Percentiles rank a stretch among this genome's conserved stretches.
phyloP scores from a whole-genome alignment of 1,284 basidiomycete genomes.

The Porodaedalea pini region DNA sequence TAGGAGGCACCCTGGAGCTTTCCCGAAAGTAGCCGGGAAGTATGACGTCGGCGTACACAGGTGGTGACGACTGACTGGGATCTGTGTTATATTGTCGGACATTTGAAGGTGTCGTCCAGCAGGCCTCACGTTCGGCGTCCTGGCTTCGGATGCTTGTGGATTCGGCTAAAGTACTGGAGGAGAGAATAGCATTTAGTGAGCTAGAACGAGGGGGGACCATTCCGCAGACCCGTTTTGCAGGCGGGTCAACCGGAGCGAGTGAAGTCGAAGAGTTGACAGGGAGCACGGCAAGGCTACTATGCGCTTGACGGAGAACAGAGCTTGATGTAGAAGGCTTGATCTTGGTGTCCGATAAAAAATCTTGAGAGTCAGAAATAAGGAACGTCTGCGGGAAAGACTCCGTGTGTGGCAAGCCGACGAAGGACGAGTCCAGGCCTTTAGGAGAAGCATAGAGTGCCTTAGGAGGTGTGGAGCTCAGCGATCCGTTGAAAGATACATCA shows the following conservation, averaged over 20 bases:
- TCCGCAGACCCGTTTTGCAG: neutral
- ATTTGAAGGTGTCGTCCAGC: neutral
- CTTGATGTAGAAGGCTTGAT: neutral
- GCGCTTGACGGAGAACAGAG: too few relatives aligned
- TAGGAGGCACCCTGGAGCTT: neutral
- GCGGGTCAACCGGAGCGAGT: neutral
- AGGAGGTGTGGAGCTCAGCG: neutral
- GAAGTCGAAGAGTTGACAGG: neutral
- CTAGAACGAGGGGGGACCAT: neutral
- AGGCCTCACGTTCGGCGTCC: too few relatives aligned
- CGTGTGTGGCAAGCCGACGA: neutral
- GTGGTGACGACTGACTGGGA: neutral
- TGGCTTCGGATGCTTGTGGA: neutral
- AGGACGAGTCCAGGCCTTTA: too few relatives aligned
- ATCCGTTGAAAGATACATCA: neutral
- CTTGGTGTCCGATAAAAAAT: neutral
- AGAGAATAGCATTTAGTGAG: neutral
- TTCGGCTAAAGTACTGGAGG: neutral
- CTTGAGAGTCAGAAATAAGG: slow-evolving; percentile 4
- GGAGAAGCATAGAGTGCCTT: neutral
- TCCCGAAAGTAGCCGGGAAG: slow-evolving; percentile 5
- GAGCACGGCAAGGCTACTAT: too few relatives aligned
- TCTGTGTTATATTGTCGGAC: neutral
- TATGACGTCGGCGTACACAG: slow-evolving; percentile 6
- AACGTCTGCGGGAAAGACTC: neutral